phyloP scores from a whole-genome alignment of 2,329 filamentous ascomycete species.

The Colletotrichum abscissum region DNA sequence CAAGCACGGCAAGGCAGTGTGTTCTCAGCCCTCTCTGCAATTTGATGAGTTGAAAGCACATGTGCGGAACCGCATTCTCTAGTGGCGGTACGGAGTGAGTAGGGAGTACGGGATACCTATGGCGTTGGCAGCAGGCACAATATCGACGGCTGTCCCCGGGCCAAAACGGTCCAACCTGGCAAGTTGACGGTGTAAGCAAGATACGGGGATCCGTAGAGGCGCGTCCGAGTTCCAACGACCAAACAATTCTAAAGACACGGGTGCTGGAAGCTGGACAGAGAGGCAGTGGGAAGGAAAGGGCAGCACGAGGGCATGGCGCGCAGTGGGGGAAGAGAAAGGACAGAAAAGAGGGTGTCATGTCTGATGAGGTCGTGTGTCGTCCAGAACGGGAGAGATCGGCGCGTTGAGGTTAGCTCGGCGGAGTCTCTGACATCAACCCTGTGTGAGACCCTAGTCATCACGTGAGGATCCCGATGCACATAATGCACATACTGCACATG shows the following conservation, averaged over 20 bases:
- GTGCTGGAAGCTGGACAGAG: neutral
- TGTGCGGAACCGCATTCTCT: neutral
- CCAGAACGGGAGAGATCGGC: constrained; percentile 35
- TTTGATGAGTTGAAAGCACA: neutral
- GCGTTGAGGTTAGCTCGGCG: constrained; percentile 6
- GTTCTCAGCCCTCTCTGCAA: neutral
- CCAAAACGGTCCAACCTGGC: neutral
- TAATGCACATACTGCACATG: neutral
- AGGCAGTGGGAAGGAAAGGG: neutral
- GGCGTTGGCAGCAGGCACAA: neutral
- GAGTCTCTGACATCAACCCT: constrained; percentile 36
- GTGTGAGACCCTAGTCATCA: constrained; percentile 10
- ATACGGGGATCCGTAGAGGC: neutral
- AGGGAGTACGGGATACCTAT: neutral
- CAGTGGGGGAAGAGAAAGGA: neutral
- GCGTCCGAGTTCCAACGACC: neutral
- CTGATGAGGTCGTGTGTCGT: constrained; percentile 37
- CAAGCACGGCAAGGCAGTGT: neutral
- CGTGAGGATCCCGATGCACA: neutral
- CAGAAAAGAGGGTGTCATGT: constrained; percentile 24
- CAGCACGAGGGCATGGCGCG: neutral
- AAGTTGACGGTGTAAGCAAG: neutral
- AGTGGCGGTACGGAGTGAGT: neutral
- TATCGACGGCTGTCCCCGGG: neutral
- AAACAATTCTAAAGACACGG: constrained; percentile 3